Conservation (phyloP, 2,329 filamentous ascomycete species). For the Diaporthe humulicola region DNA sequence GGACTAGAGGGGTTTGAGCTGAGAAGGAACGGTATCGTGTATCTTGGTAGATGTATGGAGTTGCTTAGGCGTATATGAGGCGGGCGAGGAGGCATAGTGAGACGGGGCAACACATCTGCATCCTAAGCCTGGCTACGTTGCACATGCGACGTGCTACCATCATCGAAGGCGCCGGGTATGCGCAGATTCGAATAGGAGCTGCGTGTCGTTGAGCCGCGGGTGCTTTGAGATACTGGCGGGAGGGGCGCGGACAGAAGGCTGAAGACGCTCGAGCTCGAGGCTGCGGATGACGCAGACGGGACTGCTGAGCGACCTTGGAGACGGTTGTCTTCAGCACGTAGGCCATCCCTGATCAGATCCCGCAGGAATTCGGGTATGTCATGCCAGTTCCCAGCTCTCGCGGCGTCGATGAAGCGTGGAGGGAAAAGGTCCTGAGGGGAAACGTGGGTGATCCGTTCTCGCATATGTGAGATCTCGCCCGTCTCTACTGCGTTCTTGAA, state of each 20-base stretch:
- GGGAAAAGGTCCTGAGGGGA: conserved; percentile 57
- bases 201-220: conserved; percentile 24
- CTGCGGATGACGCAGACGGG: conserved; percentile 39
- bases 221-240: conserved; percentile 17
- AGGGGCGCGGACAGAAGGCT: conserved; percentile 33
- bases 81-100: conserved; percentile 19
- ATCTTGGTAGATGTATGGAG: neutral
- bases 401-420: conserved; percentile 65
- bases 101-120: neutral
- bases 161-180: conserved; percentile 36
- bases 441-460: conserved; percentile 50
- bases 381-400: conserved; percentile 69
- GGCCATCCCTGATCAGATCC: conserved; percentile 62
- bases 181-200: conserved; percentile 34
- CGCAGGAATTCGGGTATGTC: conserved; percentile 70
- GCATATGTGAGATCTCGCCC: conserved; percentile 59
- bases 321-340: conserved; percentile 54
- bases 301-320: conserved; percentile 36
- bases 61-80: neutral
- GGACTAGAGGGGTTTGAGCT: neutral
- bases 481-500: conserved; percentile 78
- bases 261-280: conserved; percentile 33
- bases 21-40: neutral
- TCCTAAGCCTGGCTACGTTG: conserved; percentile 36
- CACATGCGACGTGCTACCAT: conserved; percentile 31